Conservation (phyloP, 345 rosid species). For the Clausena lansium region DNA sequence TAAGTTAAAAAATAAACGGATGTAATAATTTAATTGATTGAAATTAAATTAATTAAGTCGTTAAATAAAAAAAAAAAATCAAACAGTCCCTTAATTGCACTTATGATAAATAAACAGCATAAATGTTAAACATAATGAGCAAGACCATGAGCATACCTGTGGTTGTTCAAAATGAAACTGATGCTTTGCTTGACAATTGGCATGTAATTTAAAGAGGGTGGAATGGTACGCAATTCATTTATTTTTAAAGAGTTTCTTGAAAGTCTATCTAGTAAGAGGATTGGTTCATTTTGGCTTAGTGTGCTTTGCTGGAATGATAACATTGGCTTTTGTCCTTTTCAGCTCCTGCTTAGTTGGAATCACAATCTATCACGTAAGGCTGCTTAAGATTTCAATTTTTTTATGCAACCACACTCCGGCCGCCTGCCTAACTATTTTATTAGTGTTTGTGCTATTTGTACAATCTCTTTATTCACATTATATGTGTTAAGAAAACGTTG, state of each 20-base stretch:
- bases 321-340: not conserved
- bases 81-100: too few species aligned
- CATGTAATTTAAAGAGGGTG: not conserved
- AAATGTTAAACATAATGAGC: not conserved
- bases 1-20: too few species aligned
- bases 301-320: slow-evolving; percentile 7
- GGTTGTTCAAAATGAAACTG: not conserved
- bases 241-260: not conserved
- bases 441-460: too few species aligned
- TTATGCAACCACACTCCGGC: too few species aligned
- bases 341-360: not conserved
- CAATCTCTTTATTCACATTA: too few species aligned
- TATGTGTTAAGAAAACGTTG: too few species aligned
- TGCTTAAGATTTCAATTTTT: not conserved
- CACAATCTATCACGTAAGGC: not conserved
- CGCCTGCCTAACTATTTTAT: too few species aligned
- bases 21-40: too few species aligned
- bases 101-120: not conserved
- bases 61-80: too few species aligned
- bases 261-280: not conserved
- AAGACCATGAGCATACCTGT: not conserved
- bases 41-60: too few species aligned
- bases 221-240: not conserved
- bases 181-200: not conserved
- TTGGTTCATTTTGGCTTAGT: not conserved